These are phyloP conservation scores for Kluyveromyces marxianus DNA, from an alignment of 1,139 yeast species.

Conservation along the genomic window DNA sequence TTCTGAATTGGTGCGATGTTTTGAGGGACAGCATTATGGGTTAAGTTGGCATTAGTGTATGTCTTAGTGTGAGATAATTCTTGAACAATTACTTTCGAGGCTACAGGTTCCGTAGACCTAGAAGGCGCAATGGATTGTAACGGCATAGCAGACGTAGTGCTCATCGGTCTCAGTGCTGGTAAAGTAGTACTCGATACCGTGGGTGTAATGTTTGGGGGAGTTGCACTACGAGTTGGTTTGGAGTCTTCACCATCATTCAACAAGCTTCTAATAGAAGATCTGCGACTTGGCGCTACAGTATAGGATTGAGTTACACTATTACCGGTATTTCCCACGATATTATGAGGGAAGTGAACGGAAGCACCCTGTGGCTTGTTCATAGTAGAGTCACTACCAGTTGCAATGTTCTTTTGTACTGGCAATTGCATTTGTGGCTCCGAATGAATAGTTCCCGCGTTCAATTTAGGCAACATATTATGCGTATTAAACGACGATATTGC, in stretches of 20 bases:
- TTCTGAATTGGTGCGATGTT: too few relatives aligned
- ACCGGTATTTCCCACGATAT: neutral
- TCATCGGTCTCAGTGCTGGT: neutral
- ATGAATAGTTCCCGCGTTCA: neutral
- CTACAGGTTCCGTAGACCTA: neutral
- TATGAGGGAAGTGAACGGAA: slow-evolving; percentile 8
- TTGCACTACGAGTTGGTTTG: neutral
- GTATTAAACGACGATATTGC: slow-evolving; percentile 19
- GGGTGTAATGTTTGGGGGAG: neutral
- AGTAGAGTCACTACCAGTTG: neutral
- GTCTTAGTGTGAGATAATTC: slow-evolving; percentile 5
- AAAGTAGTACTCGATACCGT: neutral
- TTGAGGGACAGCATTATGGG: too few relatives aligned
- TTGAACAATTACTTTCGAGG: slow-evolving; percentile 10
- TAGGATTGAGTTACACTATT: slow-evolving; percentile 6
- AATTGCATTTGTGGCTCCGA: too few relatives aligned
- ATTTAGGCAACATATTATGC: slow-evolving; percentile 7
- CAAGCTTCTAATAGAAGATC: slow-evolving; percentile 12
- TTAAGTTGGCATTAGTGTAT: too few relatives aligned
- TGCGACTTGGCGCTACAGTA: slow-evolving; percentile 6
- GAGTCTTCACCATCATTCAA: slow-evolving; percentile 9
- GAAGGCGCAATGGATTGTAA: neutral
- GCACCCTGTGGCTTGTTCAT: slow-evolving; percentile 3
- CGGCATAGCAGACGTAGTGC: neutral
- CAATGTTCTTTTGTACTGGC: neutral